Evolutionary conservation across 2,329 filamentous ascomycete genomes (phyloP).

Genomic region (Penicillium olsonii): DNA sequence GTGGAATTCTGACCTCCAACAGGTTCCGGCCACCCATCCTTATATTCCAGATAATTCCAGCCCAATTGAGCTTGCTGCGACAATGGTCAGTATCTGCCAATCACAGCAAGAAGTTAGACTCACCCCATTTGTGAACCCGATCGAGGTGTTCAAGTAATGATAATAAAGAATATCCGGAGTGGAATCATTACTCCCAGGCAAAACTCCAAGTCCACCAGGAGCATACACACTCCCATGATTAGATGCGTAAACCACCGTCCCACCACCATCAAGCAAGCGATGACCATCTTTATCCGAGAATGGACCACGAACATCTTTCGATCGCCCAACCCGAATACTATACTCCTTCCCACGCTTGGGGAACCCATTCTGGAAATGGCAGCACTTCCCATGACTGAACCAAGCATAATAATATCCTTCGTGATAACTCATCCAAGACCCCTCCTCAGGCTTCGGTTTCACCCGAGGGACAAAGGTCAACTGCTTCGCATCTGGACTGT

Average conservation of each 20-base stretch:
- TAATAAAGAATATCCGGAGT: conserved; percentile 41
- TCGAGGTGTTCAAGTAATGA: conserved; percentile 40
- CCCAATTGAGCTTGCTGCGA: conserved; percentile 38
- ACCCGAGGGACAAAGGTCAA: conserved; percentile 26
- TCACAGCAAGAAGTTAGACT: conserved; percentile 10
- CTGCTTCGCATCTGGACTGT: conserved; percentile 28
- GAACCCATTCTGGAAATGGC: conserved; percentile 30
- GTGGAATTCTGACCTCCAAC: conserved; percentile 4
- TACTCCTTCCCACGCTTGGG: conserved; percentile 35
- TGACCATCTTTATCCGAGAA: conserved; percentile 35
- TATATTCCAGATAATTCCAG: conserved; percentile 40
- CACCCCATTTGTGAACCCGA: conserved; percentile 31
- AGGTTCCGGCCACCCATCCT: conserved; percentile 40
- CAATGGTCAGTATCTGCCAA: neutral
- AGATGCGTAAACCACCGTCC: conserved; percentile 38
- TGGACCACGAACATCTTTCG: conserved; percentile 33
- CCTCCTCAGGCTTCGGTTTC: conserved; percentile 33
- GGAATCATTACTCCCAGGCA: conserved; percentile 24
- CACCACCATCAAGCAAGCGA: conserved; percentile 34
- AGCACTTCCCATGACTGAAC: conserved; percentile 44
- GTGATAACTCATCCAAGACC: conserved; percentile 38
- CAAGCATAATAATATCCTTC: conserved; percentile 42
- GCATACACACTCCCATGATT: conserved; percentile 43
- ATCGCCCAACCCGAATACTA: conserved; percentile 40
- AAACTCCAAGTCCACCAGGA: conserved; percentile 39